Evolutionary conservation across 257 asterid genomes (phyloP).

Genomic region (Gynochthodes officinalis): DNA sequence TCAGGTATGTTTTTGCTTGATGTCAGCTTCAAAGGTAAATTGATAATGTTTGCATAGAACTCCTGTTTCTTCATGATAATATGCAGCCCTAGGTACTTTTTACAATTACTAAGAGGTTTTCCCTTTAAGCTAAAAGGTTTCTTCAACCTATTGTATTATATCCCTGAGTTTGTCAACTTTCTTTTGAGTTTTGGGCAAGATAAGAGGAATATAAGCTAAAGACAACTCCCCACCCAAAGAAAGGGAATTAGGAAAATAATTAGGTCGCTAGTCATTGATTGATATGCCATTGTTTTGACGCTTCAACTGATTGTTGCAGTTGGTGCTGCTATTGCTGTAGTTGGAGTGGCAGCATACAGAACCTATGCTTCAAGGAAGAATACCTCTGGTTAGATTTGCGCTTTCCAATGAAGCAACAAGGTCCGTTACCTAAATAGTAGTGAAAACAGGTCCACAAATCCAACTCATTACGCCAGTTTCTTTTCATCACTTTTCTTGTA

Average conservation of each 20-base stretch:
- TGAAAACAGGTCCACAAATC: neutral
- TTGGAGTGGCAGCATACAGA: conserved; percentile 84
- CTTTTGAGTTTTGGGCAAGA: neutral
- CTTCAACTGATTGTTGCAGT: conserved; percentile 44
- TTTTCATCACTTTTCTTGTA: neutral
- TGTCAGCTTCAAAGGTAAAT: neutral
- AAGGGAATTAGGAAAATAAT: neutral
- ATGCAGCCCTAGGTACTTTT: neutral
- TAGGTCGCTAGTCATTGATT: neutral
- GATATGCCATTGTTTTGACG: neutral
- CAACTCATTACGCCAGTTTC: neutral
- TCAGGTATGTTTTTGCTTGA: conserved; percentile 49
- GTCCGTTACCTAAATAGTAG: conserved; percentile 9
- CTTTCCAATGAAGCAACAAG: neutral
- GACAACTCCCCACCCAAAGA: too few species aligned
- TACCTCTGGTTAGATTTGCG: conserved; percentile 47
- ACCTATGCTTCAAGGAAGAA: conserved; percentile 77
- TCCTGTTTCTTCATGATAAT: neutral
- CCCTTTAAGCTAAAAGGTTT: neutral
- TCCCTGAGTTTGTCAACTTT: neutral
- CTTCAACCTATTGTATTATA: neutral
- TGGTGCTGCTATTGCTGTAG: conserved; percentile 76
- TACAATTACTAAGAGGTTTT: neutral
- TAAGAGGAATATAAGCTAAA: neutral
- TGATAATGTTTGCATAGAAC: neutral